phyloP scores from a whole-genome alignment of 257 asterid species.

The Echium plantagineum region DNA sequence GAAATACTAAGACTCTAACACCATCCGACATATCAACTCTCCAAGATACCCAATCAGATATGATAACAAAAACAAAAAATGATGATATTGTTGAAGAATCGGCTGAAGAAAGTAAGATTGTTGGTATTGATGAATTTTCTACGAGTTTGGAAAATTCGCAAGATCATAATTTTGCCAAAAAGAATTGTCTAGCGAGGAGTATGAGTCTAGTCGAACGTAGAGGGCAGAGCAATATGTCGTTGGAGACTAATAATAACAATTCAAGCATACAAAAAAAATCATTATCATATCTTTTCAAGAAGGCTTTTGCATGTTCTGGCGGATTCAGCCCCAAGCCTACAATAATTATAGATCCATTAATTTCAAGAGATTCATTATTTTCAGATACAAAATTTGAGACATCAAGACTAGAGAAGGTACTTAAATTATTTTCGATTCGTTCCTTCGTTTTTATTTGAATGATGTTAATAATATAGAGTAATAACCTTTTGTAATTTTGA shows the following conservation, averaged over 20 bases:
- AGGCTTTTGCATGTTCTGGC: slow-evolving; percentile 36
- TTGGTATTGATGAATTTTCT: slow-evolving; percentile 23
- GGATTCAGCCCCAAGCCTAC: slow-evolving; percentile 25
- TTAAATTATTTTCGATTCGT: neutral
- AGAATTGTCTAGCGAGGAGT: slow-evolving; percentile 15
- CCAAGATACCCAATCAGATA: slow-evolving; percentile 6
- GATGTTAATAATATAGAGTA: no score
- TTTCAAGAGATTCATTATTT: slow-evolving; percentile 1
- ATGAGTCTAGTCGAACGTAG: slow-evolving; percentile 17
- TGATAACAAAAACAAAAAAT: slow-evolving; percentile 13
- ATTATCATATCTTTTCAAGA: slow-evolving; percentile 43
- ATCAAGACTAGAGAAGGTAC: slow-evolving; percentile 67
- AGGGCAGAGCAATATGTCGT: slow-evolving; percentile 20
- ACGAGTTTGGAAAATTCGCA: slow-evolving; percentile 19
- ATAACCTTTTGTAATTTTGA: no score
- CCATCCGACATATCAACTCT: slow-evolving; percentile 11
- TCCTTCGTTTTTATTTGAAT: neutral
- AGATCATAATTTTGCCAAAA: slow-evolving; percentile 5
- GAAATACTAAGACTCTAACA: slow-evolving; percentile 25
- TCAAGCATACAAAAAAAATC: slow-evolving; percentile 38
- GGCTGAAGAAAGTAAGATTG: slow-evolving; percentile 11
- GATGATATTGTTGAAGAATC: slow-evolving; percentile 25
- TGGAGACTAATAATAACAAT: slow-evolving; percentile 14
- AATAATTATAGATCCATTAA: slow-evolving; percentile 25
- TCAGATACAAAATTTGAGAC: slow-evolving; percentile 36